Evolutionary conservation across 805 yeast genomes (phyloP).

Genomic region (Metschnikowia koreensis): DNA sequence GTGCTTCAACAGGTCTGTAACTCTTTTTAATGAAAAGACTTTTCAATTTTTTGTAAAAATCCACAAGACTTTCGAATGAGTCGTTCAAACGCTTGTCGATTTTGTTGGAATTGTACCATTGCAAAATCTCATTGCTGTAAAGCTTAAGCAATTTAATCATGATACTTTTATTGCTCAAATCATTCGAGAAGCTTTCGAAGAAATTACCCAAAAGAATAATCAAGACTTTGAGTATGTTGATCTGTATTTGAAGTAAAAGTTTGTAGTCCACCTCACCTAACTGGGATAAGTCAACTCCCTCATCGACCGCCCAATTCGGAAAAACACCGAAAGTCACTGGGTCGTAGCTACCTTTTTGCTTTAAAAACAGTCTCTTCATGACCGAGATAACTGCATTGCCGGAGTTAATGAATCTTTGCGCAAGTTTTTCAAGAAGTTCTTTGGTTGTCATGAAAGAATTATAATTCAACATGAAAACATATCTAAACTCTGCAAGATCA

Average conservation of each 20-base stretch:
- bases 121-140: constrained; percentile 63
- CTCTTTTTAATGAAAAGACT: constrained; percentile 67
- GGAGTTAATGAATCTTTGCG: constrained; percentile 41
- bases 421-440: constrained; percentile 38
- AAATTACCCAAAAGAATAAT: constrained; percentile 68
- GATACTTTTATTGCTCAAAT: constrained; percentile 54
- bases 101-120: constrained; percentile 45
- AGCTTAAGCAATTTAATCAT: constrained; percentile 64
- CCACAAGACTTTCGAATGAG: constrained; percentile 39
- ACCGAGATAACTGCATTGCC: constrained; percentile 46
- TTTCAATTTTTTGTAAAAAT: constrained; percentile 62
- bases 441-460: constrained; percentile 40
- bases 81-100: constrained; percentile 34
- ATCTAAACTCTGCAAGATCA: constrained; percentile 41
- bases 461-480: constrained; percentile 42
- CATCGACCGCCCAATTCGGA: constrained; percentile 60
- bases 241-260: constrained; percentile 71
- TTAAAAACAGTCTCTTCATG: constrained; percentile 32
- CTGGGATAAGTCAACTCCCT: constrained; percentile 34
- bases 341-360: constrained; percentile 13
- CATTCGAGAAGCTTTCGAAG: constrained; percentile 72
- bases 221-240: constrained; percentile 77
- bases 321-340: constrained; percentile 25
- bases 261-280: constrained; percentile 58
- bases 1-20: constrained; percentile 56